Evolutionary conservation across 768 basidiomycete genomes (phyloP), one percentile per base, ranked within the genome.

Genomic region (Lentinula edodes): DNA sequence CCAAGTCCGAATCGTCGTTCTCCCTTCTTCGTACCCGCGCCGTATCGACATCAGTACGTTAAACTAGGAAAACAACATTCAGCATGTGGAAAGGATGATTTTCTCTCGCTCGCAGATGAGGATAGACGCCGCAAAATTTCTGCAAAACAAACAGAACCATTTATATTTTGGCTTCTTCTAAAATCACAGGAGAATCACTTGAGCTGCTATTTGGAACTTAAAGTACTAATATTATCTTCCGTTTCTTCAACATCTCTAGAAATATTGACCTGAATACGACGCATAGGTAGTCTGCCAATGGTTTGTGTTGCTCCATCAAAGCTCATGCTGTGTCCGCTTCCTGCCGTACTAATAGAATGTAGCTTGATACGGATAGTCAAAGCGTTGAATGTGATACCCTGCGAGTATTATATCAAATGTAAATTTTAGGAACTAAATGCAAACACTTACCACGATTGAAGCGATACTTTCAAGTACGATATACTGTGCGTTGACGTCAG

Each of bases 401-500:
- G 58, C 4, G 28, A 43, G 32, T 6, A 18, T n/a, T 18, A 2
- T 20, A 23, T 18, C 6, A 48, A 6, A 13, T 39, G 8, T 39
- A 2, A 13, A 55, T 32, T 5, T 23, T 35, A 34, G 36, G 35
- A 42, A 7, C 5, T 9, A 16, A 10, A 45, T 20, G 8, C 5
- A 12, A 15, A 6, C 3, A 51, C 64, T 13, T 42, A 66, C 67
- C 2, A 67, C 62, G 43, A 61, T 48, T 0, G 68, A 64, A 0
- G 65, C 65, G 5, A 66, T 51, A 13, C 53, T 57, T 34, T 69
- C 67, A 6, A 67, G 60, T 2, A 68, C 10, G 12, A 68, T 63
- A 20, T 65, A 68, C 35, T 66, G 67, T 13, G 64, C 67, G 41
- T 68, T 69, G 48, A 59, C 57, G 39, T 60, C 52, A n/a, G 57